Base-by-base conservation (phyloP, 805 yeast species). In the Candida patagonica region DNA sequence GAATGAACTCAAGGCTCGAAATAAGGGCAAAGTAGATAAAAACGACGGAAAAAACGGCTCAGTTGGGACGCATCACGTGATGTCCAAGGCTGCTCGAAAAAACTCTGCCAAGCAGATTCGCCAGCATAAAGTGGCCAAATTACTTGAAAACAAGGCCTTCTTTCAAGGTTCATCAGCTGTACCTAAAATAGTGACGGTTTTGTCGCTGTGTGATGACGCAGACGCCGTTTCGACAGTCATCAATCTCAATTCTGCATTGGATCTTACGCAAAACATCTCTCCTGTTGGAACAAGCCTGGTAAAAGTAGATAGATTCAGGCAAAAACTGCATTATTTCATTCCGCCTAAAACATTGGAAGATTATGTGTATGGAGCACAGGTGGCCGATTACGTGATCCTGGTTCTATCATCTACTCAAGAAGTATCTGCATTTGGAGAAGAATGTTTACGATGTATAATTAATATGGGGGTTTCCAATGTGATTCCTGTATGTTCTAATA, bases 401-500 rank as follows among this genome's bases (percentile, higher is more conserved):
- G 94, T 88, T n/a, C 65, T 92, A 30, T 85, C 95, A 42, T 95
- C 95, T 6, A 66, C 74, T 15, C 73, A 77, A 36, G 97, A 92
- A 63, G 89, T 89, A 39, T 87, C 80, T 49, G 71, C 70, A 29
- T 73, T 76, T 51, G 97, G 97, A 36, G 98, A 92, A 62, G 88
- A 85, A 53, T 76, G 88, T 22, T 68, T 92, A 42, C 76, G 97
- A 61, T 84, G 95, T 1, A 71, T 88, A 26, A 86, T 84, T 54
- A 73, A 88, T 10, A 98, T 94, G 65, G 97, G 97, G 67, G 80
- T 88, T 10, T 80, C 95, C 0, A 74, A 86, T 3, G 78, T 78
- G 1, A 30, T 46, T n/a, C 40, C 54, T 4, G 46, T 52, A 20
- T 39, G 51, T 6, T 22, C 31, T 25, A 24, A 37, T 24, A 21